Conservation (phyloP, 306 rosid genomes). For the Fragaria ananassa region DNA sequence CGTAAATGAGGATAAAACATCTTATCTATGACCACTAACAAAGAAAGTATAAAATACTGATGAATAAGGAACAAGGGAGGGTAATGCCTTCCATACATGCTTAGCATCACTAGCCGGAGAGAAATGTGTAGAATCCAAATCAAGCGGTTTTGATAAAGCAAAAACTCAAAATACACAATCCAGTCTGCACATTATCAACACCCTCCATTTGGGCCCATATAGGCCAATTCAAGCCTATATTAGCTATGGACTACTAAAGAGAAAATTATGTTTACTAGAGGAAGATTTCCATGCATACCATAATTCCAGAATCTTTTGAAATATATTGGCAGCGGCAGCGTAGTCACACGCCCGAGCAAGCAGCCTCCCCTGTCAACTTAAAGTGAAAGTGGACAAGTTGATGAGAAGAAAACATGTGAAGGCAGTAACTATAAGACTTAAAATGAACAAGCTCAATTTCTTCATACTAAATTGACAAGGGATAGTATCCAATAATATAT, state of each 20-base stretch:
- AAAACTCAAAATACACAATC: background rate
- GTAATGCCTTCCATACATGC: background rate
- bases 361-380: constrained; percentile 99
- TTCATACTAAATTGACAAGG: background rate
- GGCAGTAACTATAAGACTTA: background rate
- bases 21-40: background rate
- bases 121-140: background rate
- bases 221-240: background rate
- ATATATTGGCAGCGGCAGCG: constrained; percentile 63
- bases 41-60: background rate
- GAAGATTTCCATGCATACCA: constrained; percentile 52
- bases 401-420: constrained; percentile 50
- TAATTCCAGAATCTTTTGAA: constrained; percentile 69
- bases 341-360: constrained; percentile 90
- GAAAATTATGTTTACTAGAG: background rate
- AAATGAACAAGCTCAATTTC: background rate
- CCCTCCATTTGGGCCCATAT: background rate
- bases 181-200: background rate
- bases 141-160: background rate
- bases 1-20: background rate
- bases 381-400: constrained; percentile 70
- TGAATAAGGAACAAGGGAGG: background rate
- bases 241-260: background rate
- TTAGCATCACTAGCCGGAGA: background rate
- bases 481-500: background rate